Base-by-base conservation (phyloP, 1,284 basidiomycete genomes). In the Cryptococcus jaspeensis region DNA sequence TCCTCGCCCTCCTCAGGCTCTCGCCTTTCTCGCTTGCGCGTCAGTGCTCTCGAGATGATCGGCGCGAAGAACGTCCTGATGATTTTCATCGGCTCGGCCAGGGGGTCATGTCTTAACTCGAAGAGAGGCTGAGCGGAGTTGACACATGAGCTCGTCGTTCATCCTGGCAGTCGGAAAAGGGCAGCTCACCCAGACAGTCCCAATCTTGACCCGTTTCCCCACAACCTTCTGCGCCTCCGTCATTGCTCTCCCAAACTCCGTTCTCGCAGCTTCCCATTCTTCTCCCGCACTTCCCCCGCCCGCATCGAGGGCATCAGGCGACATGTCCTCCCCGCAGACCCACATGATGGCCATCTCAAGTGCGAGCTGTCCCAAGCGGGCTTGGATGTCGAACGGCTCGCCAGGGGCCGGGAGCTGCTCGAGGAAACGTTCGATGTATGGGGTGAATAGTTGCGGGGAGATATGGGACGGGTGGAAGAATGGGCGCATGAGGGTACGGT, bases 391-490 rank as follows among this genome's bases (percentile, higher is more conserved):
- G 53, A 71, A 66, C 3, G 70, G 41, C 16, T 43, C 20, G 1
- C 41, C 45, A 3, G 41, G 18, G 2, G 32, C 20, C n/a, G 65
- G 61, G 20, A 63, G 46, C 3, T n/a, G n/a, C 9, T 25, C 36
- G n/a, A 70, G 16, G 42, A 60, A 63, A 2, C 50, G 36, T 23
- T 52, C 22, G 13, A 68, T 61, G 20, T 25, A 22, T 2, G 62
- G 50, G 12, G 40, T 42, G 52, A 65, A 60, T 15, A 59, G 51
- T 18, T 39, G 18, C 15, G 60, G 55, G 13, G 51, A 54, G 48
- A 70, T 59, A 32, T 65, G 64, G 2, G 39, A 41, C 6, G 65
- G 61, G 53, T 67, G 72, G 50, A 78, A 78, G 67, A 76, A 78
- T 7, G 76, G 76, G 42, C 75, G 58, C 2, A 71, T 69, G n/a